Conservation (phyloP, 1,139 yeast species). For the Sugiyamaella xylanicola region DNA sequence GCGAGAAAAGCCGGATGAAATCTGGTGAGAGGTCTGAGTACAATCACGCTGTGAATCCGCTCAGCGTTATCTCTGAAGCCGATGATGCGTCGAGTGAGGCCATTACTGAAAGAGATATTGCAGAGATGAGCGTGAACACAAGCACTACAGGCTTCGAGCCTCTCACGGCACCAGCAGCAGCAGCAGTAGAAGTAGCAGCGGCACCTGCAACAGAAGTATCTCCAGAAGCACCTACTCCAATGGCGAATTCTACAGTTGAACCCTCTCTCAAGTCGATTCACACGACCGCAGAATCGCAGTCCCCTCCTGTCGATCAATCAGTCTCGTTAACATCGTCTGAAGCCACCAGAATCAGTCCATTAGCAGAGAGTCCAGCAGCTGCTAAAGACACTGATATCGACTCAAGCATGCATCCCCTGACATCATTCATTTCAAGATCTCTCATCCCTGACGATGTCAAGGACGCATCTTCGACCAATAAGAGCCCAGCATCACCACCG, state of each 20-base stretch:
- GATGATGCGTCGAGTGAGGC: neutral
- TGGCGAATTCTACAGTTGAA: neutral
- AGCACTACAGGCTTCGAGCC: neutral
- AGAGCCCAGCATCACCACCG: neutral
- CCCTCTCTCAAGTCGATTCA: too few relatives aligned
- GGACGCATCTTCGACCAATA: neutral
- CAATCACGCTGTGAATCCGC: too few relatives aligned
- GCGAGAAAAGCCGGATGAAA: too few relatives aligned
- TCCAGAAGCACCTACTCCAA: neutral
- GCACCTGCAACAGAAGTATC: neutral
- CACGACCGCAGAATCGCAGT: neutral
- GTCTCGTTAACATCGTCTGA: neutral
- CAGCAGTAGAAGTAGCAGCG: too few relatives aligned
- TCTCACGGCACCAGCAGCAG: too few relatives aligned
- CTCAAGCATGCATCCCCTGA: neutral
- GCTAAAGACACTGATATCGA: neutral
- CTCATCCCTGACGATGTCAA: neutral
- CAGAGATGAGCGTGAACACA: neutral
- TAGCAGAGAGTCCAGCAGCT: neutral
- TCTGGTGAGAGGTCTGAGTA: too few relatives aligned
- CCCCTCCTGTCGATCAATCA: neutral
- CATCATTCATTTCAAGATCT: neutral
- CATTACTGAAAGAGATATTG: neutral
- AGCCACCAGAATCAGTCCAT: neutral
- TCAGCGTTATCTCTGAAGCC: neutral